Conservation (phyloP, 1,284 basidiomycete species). For the Ceratobasidium sp. region DNA sequence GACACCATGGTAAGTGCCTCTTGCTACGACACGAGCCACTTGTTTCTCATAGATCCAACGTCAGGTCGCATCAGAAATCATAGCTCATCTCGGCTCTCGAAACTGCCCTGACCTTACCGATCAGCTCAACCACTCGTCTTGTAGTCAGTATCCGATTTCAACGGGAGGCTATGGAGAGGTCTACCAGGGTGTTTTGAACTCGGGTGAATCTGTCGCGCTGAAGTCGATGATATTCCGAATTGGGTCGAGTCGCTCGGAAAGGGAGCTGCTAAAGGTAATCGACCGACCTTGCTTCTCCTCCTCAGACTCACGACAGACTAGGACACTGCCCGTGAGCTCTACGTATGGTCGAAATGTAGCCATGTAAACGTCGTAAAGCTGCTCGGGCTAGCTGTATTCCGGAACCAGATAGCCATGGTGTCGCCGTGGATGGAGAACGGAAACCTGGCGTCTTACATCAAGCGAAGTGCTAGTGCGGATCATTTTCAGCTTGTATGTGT, state of each 20-base stretch:
- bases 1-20: too few relatives aligned
- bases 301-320: too few relatives aligned
- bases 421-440: too few relatives aligned
- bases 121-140: not conserved
- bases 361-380: constrained; percentile 2
- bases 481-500: not conserved
- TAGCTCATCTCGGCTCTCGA: not conserved
- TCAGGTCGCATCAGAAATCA: not conserved
- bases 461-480: not conserved
- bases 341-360: constrained; percentile 9
- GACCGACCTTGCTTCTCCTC: not conserved
- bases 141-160: not conserved
- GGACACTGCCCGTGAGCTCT: constrained; percentile 7
- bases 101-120: not conserved
- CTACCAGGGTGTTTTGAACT: not conserved
- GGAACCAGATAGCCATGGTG: too few relatives aligned
- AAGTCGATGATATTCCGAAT: not conserved
- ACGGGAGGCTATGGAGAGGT: not conserved
- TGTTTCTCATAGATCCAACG: not conserved
- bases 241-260: not conserved
- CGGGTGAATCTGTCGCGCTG: not conserved
- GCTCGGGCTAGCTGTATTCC: not conserved
- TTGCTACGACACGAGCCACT: too few relatives aligned
- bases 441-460: not conserved
- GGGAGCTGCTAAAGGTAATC: not conserved